Evolutionary conservation across 192 early-diverging fungal genomes (phyloP).

Genomic region (Coemansia furcata): DNA sequence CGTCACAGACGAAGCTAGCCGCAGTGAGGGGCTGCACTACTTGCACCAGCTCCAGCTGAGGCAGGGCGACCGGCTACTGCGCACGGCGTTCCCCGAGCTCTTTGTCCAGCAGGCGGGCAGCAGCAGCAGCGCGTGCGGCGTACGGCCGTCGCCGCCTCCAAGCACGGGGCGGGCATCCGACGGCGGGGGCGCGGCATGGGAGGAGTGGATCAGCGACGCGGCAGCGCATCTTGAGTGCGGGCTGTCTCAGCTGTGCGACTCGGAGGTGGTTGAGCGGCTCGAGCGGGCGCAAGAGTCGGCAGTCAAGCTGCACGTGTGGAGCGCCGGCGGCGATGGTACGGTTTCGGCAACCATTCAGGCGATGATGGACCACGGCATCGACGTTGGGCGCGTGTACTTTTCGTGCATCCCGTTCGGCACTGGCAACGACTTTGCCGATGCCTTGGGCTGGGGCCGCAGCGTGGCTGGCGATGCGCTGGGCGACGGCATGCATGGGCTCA

Average conservation of each 20-base stretch:
- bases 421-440: constrained; percentile 73
- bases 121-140: not conserved
- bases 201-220: constrained; percentile 46
- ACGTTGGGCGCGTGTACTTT: constrained; percentile 65
- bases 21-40: constrained; percentile 57
- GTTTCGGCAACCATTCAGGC: constrained; percentile 68
- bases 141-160: not conserved
- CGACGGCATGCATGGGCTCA: constrained; percentile 57
- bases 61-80: constrained; percentile 46
- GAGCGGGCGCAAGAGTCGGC: constrained; percentile 43
- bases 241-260: constrained; percentile 28
- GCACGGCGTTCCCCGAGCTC: constrained; percentile 48
- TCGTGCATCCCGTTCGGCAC: constrained; percentile 76
- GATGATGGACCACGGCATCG: constrained; percentile 60
- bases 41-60: constrained; percentile 56
- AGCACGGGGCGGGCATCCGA: not conserved
- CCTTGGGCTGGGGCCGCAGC: constrained; percentile 74
- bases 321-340: constrained; percentile 75
- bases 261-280: constrained; percentile 36
- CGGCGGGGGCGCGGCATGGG: constrained; percentile 19
- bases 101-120: constrained; percentile 8
- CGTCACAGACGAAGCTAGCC: constrained; percentile 59
- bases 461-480: constrained; percentile 61
- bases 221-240: constrained; percentile 38
- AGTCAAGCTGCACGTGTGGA: constrained; percentile 71